Base-by-base conservation (phyloP, 2,329 filamentous ascomycete genomes). In the Aaosphaeria pasadenensis region DNA sequence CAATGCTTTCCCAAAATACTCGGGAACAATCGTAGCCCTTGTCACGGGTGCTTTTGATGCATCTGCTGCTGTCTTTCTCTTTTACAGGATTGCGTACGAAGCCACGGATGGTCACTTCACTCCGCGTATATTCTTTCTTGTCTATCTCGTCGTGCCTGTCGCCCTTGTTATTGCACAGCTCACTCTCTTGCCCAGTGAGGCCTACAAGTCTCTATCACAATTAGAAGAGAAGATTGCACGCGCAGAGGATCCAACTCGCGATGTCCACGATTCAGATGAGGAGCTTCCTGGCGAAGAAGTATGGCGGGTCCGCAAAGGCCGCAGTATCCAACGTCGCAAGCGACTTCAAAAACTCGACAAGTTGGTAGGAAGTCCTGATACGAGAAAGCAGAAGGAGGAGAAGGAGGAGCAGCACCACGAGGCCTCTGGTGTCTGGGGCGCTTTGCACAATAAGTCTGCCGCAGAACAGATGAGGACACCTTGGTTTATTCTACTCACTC, bases 11-110 rank as follows among this genome's bases (percentile, higher is more conserved):
- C 89, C 89, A 1, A 79, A 79, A 43, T 80, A 86, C 61, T 88
- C 88, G 1, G 89, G 89, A 1, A 74, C 89, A n/a, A 89, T 95
- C 53, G 75, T 95, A 6, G 88, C 89, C 2, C 77, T 90, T 32
- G 72, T 95, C 45, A 92, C 88, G 0, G 89, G 89, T 5, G 88
- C 88, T 4, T 95, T 94, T 65, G 89, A 95, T 67, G 85, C 88
- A 1, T 91, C 88, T 1, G 90, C 87, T 55, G 88, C 88, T 5
- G 69, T 92, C 5, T 92, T 91, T 58, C 77, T 92, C 13, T 63
- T 88, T 31, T 91, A 91, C 70, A 83, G 87, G 30, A 70, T 91
- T 38, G 67, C 87, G 24, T 91, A 86, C 64, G 79, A 88, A 59
- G 75, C 74, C 45, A 84, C 79, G 1, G 59, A 71, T 40, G 76